Evolutionary conservation across 805 yeast genomes (phyloP).

Genomic region (Lachancea nothofagi): DNA sequence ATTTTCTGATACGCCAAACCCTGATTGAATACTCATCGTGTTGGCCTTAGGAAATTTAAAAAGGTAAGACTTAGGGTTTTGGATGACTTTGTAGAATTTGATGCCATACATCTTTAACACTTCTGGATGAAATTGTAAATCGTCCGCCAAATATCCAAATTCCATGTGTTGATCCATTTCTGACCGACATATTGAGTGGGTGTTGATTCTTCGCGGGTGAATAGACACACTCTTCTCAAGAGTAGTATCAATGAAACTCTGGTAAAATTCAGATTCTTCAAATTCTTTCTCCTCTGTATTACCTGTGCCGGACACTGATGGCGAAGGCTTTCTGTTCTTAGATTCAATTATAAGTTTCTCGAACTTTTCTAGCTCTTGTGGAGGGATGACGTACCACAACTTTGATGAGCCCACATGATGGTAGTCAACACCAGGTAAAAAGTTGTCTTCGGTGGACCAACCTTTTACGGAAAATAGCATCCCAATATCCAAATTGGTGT

Average conservation of each 20-base stretch:
- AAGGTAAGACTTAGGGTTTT: constrained; percentile 56
- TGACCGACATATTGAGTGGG: constrained; percentile 7
- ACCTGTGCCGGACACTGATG: constrained; percentile 26
- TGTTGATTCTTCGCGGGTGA: constrained; percentile 6
- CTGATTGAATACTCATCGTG: constrained; percentile 47
- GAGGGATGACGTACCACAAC: constrained; percentile 61
- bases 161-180: constrained; percentile 11
- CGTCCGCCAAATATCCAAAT: not conserved
- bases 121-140: constrained; percentile 44
- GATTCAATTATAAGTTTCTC: constrained; percentile 35
- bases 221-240: constrained; percentile 2
- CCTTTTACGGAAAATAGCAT: constrained; percentile 49
- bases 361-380: constrained; percentile 46
- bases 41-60: constrained; percentile 54
- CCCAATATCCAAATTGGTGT: constrained; percentile 44
- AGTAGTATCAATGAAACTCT: constrained; percentile 43
- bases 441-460: constrained; percentile 61
- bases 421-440: constrained; percentile 47
- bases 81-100: constrained; percentile 42
- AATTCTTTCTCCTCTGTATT: constrained; percentile 8
- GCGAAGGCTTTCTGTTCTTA: constrained; percentile 26
- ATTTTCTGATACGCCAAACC: constrained; percentile 51
- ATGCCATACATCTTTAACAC: constrained; percentile 46
- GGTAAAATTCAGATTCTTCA: constrained; percentile 43
- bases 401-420: constrained; percentile 51